Base-by-base conservation (phyloP, 352 stramenopile species). In the Pilasporangium apinafurcum region DNA sequence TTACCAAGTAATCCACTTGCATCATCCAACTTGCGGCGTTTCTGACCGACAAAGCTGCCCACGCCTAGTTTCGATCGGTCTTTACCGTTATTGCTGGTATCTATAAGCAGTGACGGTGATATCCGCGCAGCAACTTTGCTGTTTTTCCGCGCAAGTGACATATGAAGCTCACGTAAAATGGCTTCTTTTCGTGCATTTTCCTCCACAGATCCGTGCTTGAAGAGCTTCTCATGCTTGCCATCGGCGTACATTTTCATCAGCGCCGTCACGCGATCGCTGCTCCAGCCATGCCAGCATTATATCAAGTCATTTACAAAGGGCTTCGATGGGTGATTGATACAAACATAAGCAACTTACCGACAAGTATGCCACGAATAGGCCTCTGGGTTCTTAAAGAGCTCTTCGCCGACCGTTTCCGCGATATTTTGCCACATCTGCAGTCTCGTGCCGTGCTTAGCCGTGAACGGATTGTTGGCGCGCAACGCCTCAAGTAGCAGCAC, bases 361-460 rank as follows among this genome's bases (percentile, higher is more conserved):
- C 80, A 92, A 16, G 79, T 89, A 53, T 92, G 77, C 77, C 80
- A 92, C 22, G 74, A 86, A 54, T 75, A 89, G n/a, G 73, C 71
- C 13, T 60, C 53, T 2, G 65, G 59, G 59, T 89, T 86, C 53
- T 89, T 75, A 30, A 75, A 78, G 22, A 85, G 46, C 40, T 64
- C 59, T 25, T 76, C 57, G 26, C 77, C 74, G 9, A 92, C 59
- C 14, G 62, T 63, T 48, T 81, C 62, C 2, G 80, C 80, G 20
- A 92, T 58, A 35, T 69, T 66, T 37, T 88, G 68, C 80, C 80
- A 92, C 70, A 86, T 85, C 21, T 86, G 69, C 35, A 92, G 74
- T 39, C 80, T 73, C 35, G 80, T 90, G 42, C 80, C 80, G 53
- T 92, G 80, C 51, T 86, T 86, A 32, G 80, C 80, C 27, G 70